Conservation (phyloP, 768 basidiomycete genomes). For the Phylloporus sp. region DNA sequence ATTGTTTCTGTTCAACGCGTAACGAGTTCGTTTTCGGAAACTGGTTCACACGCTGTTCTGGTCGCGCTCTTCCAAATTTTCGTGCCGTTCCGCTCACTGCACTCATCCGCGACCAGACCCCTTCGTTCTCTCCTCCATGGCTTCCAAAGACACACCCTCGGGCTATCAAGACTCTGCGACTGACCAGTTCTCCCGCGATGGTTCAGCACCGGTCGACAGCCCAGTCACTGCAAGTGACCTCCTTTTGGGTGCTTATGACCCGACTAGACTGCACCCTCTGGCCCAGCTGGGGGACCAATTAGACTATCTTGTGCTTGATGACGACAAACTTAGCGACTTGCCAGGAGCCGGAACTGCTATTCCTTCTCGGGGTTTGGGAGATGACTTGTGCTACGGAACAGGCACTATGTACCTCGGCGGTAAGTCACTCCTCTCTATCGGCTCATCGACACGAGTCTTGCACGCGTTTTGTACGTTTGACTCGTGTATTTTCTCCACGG, state of each 20-base stretch:
- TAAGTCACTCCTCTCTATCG: conserved; percentile 65
- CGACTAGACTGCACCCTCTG: conserved; percentile 88
- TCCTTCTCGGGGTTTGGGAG: conserved; percentile 96
- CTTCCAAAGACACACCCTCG: conserved; percentile 27
- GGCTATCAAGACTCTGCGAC: conserved; percentile 46
- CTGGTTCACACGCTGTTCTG: conserved; percentile 15
- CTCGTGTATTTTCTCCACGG: conserved; percentile 45
- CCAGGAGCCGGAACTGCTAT: conserved; percentile 90
- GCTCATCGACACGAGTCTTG: conserved; percentile 44
- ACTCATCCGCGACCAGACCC: conserved; percentile 17
- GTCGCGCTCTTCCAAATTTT: conserved; percentile 32
- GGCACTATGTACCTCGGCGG: conserved; percentile 98
- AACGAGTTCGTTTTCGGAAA: conserved; percentile 7
- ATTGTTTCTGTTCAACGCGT: conserved; percentile 28
- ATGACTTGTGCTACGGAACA: conserved; percentile 98
- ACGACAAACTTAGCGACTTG: conserved; percentile 89
- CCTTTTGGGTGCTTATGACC: conserved; percentile 85
- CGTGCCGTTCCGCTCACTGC: conserved; percentile 14
- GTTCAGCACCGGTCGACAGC: conserved; percentile 42
- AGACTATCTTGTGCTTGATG: conserved; percentile 93
- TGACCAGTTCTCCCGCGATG: conserved; percentile 42
- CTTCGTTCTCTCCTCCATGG: conserved; percentile 22
- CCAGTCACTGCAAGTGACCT: conserved; percentile 83
- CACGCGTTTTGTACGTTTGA: conserved; percentile 42
- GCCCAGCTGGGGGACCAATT: conserved; percentile 90